Evolutionary conservation across 805 yeast species (phyloP), one percentile per base, ranked within the genome.

Genomic region (Cyberlindnera mycetangii): DNA sequence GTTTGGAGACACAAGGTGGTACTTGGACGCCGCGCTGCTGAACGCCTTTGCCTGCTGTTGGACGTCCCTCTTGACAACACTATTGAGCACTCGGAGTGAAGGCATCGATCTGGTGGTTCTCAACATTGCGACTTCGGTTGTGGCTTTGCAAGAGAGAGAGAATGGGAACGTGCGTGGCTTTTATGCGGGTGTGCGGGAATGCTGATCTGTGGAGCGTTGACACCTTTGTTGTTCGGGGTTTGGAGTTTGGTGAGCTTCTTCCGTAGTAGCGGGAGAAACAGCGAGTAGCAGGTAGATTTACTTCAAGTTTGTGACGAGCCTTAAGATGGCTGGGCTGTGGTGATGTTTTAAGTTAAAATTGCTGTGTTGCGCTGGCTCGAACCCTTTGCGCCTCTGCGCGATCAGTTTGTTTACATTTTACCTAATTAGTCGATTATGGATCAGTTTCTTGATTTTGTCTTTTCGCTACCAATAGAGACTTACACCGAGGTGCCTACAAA

Each of bases 91-190:
- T 39, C 54, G 53, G 27, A 61, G 48, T 9, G 62, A 42, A 5
- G 64, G 61, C 28, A 60, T 42, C 8, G 64, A 61, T 53, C 57
- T 60, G n/a, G 49, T 54, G 28, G 48, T 54, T 59, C 64, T 60
- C 28, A 61, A 44, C 58, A 59, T 58, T n/a, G n/a, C n/a, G n/a
- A n/a, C n/a, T n/a, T n/a, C n/a, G 31, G 20, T 45, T 4, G 35
- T 11, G 21, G 19, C 33, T 32, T 18, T 16, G 21, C 7, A 10
- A 17, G 25, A n/a, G 6, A 17, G 12, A 16, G 25, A 18, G 22
- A 32, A 32, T 7, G 25, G 25, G 25, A 19, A 19, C 17, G 25
- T 22, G 38, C 38, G 30, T 12, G 17, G 20, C 16, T 35, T 35
- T 35, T 35, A 33, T 33, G 37, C 37, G 37, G 25, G 37, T 33